Percentiles rank a stretch among this genome's conserved stretches.
These are phyloP conservation scores for Triticum aestivum DNA, from an alignment of 176 grass and related monocot species.

Conservation along the genomic window IWGSC_CS_RefSeq_v2.1 NC_057810.1:501458383-501458882, in stretches of 20 bases:
- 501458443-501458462: constrained; percentile 71
- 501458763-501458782: constrained; percentile 48
- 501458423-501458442: constrained; percentile 75
- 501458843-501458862: constrained; percentile 57
- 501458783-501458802: constrained; percentile 30
- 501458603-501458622: not conserved
- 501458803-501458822: constrained; percentile 45
- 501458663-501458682: constrained; percentile 39
- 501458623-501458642: constrained; percentile 41
- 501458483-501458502: constrained; percentile 86
- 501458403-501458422: constrained; percentile 65
- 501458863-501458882: constrained; percentile 48
- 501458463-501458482: constrained; percentile 91
- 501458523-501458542: constrained; percentile 70
- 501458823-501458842: constrained; percentile 45
- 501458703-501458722: constrained; percentile 47
- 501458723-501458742: constrained; percentile 82
- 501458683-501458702: constrained; percentile 24
- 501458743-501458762: constrained; percentile 73
- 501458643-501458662: constrained; percentile 31
- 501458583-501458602: not conserved
- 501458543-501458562: not conserved
- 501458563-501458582: not conserved
- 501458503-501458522: constrained; percentile 71
- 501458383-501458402: constrained; percentile 63